Evolutionary conservation across 73 alveolate genomes (phyloP).

Genomic region (Tetrahymena malaccensis): DNA sequence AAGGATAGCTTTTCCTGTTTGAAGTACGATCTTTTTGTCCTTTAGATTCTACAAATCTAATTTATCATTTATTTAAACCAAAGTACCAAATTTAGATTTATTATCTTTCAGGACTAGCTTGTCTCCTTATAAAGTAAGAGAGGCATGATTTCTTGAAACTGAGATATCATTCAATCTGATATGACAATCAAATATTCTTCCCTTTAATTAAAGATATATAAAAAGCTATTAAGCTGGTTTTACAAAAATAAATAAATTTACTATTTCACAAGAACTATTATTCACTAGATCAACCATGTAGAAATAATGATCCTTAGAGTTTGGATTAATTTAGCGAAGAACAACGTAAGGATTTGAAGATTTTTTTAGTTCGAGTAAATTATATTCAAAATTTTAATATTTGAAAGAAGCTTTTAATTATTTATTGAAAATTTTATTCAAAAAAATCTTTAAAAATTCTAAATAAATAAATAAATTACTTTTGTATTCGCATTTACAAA

Average conservation of each 20-base stretch:
- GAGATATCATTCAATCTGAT: conserved; percentile 70
- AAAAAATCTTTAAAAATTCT: too few species aligned
- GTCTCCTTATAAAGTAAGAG: conserved; percentile 33
- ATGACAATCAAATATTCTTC: conserved; percentile 81
- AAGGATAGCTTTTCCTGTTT: not conserved
- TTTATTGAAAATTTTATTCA: not conserved
- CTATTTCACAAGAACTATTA: not conserved
- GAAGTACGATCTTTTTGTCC: not conserved
- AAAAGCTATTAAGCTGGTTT: not conserved
- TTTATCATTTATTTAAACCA: conserved; percentile 26
- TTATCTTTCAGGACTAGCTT: conserved; percentile 50
- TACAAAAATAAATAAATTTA: not conserved
- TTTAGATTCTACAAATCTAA: not conserved
- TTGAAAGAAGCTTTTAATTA: not conserved
- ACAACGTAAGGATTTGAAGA: not conserved
- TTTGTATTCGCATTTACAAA: not conserved
- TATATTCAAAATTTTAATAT: not conserved
- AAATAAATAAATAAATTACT: not conserved
- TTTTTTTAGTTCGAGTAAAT: not conserved
- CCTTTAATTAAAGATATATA: conserved; percentile 1
- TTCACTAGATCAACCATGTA: not conserved
- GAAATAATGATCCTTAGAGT: not conserved
- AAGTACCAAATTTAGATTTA: conserved; percentile 78
- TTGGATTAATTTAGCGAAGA: not conserved
- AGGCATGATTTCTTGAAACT: conserved; percentile 77